Evolutionary conservation across 2,329 filamentous ascomycete genomes (phyloP).

Genomic region (Erysiphe neolycopersici): DNA sequence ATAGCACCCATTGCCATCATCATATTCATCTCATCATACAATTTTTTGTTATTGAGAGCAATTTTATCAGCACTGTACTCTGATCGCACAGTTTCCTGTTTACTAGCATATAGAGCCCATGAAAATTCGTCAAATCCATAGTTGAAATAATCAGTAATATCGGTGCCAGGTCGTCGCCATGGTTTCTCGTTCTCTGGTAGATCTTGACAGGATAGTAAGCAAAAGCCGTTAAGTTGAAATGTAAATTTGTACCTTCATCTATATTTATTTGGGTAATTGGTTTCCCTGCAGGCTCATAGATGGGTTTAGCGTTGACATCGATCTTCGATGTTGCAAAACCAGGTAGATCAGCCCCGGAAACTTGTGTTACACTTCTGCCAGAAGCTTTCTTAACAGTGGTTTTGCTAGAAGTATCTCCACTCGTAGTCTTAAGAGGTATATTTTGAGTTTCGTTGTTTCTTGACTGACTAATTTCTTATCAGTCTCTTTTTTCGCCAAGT

Average conservation of each 20-base stretch:
- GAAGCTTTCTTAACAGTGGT: slow-evolving; percentile 21
- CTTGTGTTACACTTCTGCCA: slow-evolving; percentile 11
- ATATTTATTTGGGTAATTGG: slow-evolving; percentile 54
- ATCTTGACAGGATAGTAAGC: slow-evolving; percentile 16
- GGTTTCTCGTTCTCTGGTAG: slow-evolving; percentile 67
- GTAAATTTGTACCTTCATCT: slow-evolving; percentile 27
- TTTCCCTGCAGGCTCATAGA: slow-evolving; percentile 55
- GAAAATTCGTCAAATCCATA: slow-evolving; percentile 98
- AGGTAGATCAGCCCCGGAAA: slow-evolving; percentile 23
- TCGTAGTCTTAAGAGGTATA: slow-evolving; percentile 31
- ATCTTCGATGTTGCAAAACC: slow-evolving; percentile 57
- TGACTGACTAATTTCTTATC: slow-evolving; percentile 21
- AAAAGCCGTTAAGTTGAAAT: background rate
- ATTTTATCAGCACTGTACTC: slow-evolving; percentile 45
- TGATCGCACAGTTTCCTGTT: slow-evolving; percentile 53
- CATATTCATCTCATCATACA: slow-evolving; percentile 44
- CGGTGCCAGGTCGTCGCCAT: slow-evolving; percentile 82
- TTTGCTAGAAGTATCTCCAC: slow-evolving; percentile 23
- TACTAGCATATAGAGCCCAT: slow-evolving; percentile 80
- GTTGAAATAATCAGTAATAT: slow-evolving; percentile 95
- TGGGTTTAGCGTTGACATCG: slow-evolving; percentile 59
- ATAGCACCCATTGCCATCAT: slow-evolving; percentile 31
- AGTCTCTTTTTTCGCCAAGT: slow-evolving; percentile 1
- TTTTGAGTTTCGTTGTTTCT: slow-evolving; percentile 39
- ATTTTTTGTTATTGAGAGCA: slow-evolving; percentile 46